A percentile compares a stretch with the other conserved stretches of the same genome.
Conservation (phyloP, 371 early-diverging fungal species). For the Dichotomocladium elegans region DNA sequence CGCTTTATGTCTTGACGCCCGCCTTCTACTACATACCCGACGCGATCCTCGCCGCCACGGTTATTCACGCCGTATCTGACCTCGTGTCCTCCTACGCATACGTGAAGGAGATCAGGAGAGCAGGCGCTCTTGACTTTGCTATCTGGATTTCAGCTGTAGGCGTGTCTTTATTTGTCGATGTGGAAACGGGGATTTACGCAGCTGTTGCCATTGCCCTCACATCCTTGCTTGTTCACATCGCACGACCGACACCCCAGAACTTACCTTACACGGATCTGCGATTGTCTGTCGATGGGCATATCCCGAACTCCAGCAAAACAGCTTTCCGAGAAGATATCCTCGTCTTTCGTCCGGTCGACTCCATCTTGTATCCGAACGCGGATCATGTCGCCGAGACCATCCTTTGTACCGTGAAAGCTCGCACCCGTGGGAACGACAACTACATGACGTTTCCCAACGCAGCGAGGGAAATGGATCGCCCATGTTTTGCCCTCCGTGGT, state of each 20-base stretch:
- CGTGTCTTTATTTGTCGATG: conserved; percentile 62
- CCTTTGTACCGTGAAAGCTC: conserved; percentile 2
- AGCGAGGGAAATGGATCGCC: neutral
- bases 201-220: conserved; percentile 62
- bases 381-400: conserved; percentile 11
- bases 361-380: conserved; percentile 22
- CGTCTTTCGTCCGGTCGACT: conserved; percentile 9
- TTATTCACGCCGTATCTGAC: conserved; percentile 69
- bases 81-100: conserved; percentile 40
- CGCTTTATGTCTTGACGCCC: conserved; percentile 74
- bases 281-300: conserved; percentile 1
- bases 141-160: conserved; percentile 49
- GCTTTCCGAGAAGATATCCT: conserved; percentile 12
- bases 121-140: conserved; percentile 50
- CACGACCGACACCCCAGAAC: conserved; percentile 57
- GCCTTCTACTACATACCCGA: conserved; percentile 84
- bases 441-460: neutral
- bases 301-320: neutral
- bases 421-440: neutral
- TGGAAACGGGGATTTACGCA: conserved; percentile 68
- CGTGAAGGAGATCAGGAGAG: conserved; percentile 24
- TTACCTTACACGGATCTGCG: conserved; percentile 16
- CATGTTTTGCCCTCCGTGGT: neutral
- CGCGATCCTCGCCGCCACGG: conserved; percentile 73
- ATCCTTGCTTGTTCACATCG: conserved; percentile 63